phyloP scores from a whole-genome alignment of 1,284 basidiomycete species.

The Coniophora puteana region DNA sequence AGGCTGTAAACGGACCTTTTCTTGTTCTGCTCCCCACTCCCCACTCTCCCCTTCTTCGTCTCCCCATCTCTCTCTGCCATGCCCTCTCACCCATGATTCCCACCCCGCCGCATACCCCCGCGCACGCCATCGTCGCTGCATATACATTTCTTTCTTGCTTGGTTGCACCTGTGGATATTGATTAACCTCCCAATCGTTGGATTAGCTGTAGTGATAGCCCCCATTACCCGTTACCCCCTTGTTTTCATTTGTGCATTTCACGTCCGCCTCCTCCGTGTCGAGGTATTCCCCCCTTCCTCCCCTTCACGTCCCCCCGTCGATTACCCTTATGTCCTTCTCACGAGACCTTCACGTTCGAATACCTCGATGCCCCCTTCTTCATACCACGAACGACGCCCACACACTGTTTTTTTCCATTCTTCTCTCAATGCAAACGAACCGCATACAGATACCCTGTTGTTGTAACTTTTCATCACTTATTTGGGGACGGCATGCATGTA shows the following conservation, averaged over 20 bases:
- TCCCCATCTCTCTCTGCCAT: neutral
- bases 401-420: too few relatives aligned
- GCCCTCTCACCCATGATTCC: conserved; percentile 14
- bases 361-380: too few relatives aligned
- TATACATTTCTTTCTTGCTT: conserved; percentile 14
- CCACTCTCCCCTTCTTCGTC: neutral
- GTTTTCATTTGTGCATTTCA: conserved; percentile 21
- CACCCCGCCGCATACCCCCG: conserved; percentile 22
- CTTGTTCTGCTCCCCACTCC: conserved; percentile 1
- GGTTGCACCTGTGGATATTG: conserved; percentile 23
- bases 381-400: too few relatives aligned
- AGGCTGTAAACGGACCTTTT: conserved; percentile 1
- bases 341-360: conserved; percentile 20
- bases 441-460: conserved; percentile 34
- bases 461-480: conserved; percentile 23
- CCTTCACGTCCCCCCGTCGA: conserved; percentile 26
- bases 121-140: conserved; percentile 13
- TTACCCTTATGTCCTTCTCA: conserved; percentile 23
- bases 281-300: conserved; percentile 20
- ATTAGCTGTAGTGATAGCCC: conserved; percentile 31
- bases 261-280: conserved; percentile 13
- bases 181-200: conserved; percentile 33
- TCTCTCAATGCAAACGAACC: too few relatives aligned
- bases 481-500: too few relatives aligned
- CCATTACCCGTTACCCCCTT: conserved; percentile 23